Conservation (phyloP, 2,329 filamentous ascomycete species). For the Didymella pinodella region DNA sequence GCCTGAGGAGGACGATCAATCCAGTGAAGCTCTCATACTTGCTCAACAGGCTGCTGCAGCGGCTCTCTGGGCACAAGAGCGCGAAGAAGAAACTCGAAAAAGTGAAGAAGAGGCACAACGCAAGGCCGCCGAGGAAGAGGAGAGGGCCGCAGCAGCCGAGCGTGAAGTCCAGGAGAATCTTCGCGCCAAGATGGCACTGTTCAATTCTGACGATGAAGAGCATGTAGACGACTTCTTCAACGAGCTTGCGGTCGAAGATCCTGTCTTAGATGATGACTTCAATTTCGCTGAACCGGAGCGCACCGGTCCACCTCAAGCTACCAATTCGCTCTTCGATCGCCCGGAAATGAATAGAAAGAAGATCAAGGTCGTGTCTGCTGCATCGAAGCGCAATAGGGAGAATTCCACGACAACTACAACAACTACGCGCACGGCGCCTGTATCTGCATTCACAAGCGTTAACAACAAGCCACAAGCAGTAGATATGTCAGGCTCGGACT, state of each 20-base stretch:
- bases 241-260: slow-evolving; percentile 33
- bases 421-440: slow-evolving; percentile 22
- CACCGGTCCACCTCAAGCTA: slow-evolving; percentile 29
- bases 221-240: slow-evolving; percentile 41
- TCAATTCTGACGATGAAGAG: slow-evolving; percentile 40
- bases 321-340: slow-evolving; percentile 40
- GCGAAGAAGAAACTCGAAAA: slow-evolving; percentile 28
- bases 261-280: slow-evolving; percentile 12
- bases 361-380: slow-evolving; percentile 45
- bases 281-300: slow-evolving; percentile 11
- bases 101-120: slow-evolving; percentile 29
- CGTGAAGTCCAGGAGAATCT: slow-evolving; percentile 47
- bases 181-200: slow-evolving; percentile 45
- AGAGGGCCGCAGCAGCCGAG: slow-evolving; percentile 33
- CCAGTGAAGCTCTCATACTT: slow-evolving; percentile 31
- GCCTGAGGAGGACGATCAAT: slow-evolving; percentile 44
- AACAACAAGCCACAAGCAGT: slow-evolving; percentile 28
- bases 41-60: slow-evolving; percentile 37
- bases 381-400: slow-evolving; percentile 30
- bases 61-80: slow-evolving; percentile 35
- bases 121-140: slow-evolving; percentile 19
- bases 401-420: slow-evolving; percentile 24
- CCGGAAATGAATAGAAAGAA: slow-evolving; percentile 46
- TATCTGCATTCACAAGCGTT: slow-evolving; percentile 30
- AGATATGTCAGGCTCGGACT: slow-evolving; percentile 39